These are phyloP conservation scores for Exophiala viscosa DNA, from an alignment of 2,329 filamentous ascomycete genomes.

Conservation along the genomic window DNA sequence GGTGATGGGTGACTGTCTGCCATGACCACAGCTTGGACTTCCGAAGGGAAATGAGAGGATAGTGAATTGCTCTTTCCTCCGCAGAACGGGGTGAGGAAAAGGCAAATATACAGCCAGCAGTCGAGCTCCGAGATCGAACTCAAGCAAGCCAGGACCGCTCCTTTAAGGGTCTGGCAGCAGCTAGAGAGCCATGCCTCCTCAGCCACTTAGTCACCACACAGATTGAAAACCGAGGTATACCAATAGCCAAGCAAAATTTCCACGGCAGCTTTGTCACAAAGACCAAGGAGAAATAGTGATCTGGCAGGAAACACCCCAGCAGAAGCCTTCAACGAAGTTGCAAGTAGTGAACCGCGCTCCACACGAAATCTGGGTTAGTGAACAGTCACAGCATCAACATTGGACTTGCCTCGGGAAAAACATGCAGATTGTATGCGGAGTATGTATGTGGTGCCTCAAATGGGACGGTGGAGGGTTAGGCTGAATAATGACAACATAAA, in stretches of 20 bases:
- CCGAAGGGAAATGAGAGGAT: neutral
- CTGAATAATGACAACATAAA: conserved; percentile 4
- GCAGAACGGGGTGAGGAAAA: too few species aligned
- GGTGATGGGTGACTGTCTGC: neutral
- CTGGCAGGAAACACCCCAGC: neutral
- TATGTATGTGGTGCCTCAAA: neutral
- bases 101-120: too few species aligned
- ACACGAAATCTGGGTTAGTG: conserved; percentile 12
- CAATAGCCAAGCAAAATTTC: too few species aligned
- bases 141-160: too few species aligned
- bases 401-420: neutral
- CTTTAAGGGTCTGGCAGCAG: too few species aligned
- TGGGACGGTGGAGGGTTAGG: neutral
- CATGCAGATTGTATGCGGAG: too few species aligned
- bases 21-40: neutral
- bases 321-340: neutral
- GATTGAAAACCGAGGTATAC: too few species aligned
- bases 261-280: neutral
- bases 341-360: neutral
- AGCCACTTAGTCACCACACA: too few species aligned
- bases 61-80: too few species aligned
- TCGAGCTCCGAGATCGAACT: too few species aligned
- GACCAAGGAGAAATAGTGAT: neutral
- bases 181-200: too few species aligned
- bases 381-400: neutral